These are phyloP conservation scores for Monosporascus cannonballus DNA, from an alignment of 2,329 filamentous ascomycete species.

Conservation along the genomic window DNA sequence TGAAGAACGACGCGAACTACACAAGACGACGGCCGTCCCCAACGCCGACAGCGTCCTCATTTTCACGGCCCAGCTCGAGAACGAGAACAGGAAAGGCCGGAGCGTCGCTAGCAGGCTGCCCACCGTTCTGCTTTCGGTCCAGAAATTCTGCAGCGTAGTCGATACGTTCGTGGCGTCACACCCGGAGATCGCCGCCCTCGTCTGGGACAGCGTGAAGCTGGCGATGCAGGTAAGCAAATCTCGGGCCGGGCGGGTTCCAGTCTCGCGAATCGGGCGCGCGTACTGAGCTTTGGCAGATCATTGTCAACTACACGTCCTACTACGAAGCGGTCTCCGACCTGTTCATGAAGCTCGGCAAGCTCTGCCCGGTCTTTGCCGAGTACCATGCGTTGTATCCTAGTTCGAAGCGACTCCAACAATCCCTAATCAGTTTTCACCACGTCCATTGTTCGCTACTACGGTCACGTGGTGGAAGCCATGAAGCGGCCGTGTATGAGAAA, in stretches of 20 bases:
- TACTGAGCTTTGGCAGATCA: conserved; percentile 14
- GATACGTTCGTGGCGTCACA: conserved; percentile 32
- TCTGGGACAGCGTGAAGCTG: conserved; percentile 39
- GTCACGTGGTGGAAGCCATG: conserved; percentile 21
- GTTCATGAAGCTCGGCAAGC: conserved; percentile 27
- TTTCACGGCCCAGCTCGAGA: conserved; percentile 29
- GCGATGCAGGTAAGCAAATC: conserved; percentile 27
- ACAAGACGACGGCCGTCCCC: conserved; percentile 8
- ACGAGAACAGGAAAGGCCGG: conserved; percentile 14
- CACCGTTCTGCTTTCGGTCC: conserved; percentile 29
- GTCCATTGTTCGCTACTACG: conserved; percentile 29
- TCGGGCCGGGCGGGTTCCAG: too few relatives aligned
- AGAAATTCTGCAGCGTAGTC: conserved; percentile 29
- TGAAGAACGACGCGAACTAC: background rate
- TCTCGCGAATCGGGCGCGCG: too few relatives aligned
- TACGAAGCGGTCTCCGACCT: conserved; percentile 32
- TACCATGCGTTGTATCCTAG: conserved; percentile 30
- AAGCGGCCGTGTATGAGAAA: conserved; percentile 20
- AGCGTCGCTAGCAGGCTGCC: conserved; percentile 23
- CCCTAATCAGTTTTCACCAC: conserved; percentile 29
- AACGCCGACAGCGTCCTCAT: conserved; percentile 25
- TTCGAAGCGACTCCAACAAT: conserved; percentile 26
- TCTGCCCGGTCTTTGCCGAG: conserved; percentile 30
- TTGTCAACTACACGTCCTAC: conserved; percentile 30
- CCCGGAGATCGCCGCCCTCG: conserved; percentile 30